Conservation (phyloP, 2,329 filamentous ascomycete genomes). For the Trichoderma sp. region DNA sequence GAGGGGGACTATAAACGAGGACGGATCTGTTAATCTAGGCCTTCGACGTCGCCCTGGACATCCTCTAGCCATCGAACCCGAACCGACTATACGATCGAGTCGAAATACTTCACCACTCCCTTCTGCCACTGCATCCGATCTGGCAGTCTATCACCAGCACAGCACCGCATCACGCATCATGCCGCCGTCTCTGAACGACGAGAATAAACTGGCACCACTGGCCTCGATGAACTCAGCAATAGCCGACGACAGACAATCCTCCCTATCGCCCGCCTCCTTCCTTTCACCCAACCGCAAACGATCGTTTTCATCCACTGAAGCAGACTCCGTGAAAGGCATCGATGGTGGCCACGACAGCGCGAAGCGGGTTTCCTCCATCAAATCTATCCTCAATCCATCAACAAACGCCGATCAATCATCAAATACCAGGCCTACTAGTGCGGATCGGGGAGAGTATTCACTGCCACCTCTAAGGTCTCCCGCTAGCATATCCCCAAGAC, state of each 20-base stretch:
- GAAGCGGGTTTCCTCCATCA: conserved; percentile 70
- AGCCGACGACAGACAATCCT: conserved; percentile 52
- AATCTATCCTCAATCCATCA: conserved; percentile 66
- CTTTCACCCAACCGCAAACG: conserved; percentile 61
- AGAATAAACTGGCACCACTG: conserved; percentile 58
- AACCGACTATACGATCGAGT: conserved; percentile 42
- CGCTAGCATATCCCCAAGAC: conserved; percentile 37
- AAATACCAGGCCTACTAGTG: conserved; percentile 31
- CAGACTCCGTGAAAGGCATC: conserved; percentile 40
- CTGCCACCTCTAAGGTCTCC: conserved; percentile 45
- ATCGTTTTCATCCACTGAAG: conserved; percentile 61
- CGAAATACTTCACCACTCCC: conserved; percentile 45
- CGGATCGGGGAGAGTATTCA: conserved; percentile 39
- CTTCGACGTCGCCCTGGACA: conserved; percentile 48
- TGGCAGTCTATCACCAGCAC: conserved; percentile 52
- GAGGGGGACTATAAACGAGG: conserved; percentile 57
- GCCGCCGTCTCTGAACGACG: conserved; percentile 46
- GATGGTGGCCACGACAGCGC: conserved; percentile 46
- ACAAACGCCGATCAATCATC: conserved; percentile 26
- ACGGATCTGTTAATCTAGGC: conserved; percentile 63
- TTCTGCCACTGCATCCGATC: conserved; percentile 37
- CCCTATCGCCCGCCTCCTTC: conserved; percentile 59
- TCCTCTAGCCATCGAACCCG: conserved; percentile 46
- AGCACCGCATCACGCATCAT: conserved; percentile 38
- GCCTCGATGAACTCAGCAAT: conserved; percentile 42